These are phyloP conservation scores for Westerdykella ornata DNA, from an alignment of 2,329 filamentous ascomycete genomes.

Conservation along the genomic window DNA sequence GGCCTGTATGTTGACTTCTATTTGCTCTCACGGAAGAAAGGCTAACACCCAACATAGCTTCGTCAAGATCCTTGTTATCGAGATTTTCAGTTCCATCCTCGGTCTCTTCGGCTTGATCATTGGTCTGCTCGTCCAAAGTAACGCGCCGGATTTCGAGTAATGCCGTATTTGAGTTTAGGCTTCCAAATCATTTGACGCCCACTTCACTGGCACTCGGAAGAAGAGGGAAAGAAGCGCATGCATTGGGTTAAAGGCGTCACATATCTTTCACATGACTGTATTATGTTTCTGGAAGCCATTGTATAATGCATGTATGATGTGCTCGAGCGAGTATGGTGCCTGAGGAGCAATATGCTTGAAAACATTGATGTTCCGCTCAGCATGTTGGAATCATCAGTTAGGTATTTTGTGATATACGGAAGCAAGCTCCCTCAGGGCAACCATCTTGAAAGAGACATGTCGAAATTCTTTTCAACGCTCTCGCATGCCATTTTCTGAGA, in stretches of 20 bases:
- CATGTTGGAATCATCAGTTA: too few species aligned
- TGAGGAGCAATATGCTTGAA: neutral
- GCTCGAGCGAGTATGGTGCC: neutral
- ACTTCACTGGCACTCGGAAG: slow-evolving; percentile 1
- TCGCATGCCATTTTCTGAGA: neutral
- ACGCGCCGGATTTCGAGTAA: slow-evolving; percentile 64
- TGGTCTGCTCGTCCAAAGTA: slow-evolving; percentile 78
- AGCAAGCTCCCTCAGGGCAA: too few species aligned
- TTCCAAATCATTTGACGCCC: neutral
- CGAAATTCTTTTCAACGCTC: neutral
- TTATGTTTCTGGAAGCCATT: slow-evolving; percentile 28
- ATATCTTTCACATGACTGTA: slow-evolving; percentile 14
- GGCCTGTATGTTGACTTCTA: slow-evolving; percentile 67
- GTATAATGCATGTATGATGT: slow-evolving; percentile 37
- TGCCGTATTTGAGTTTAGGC: neutral
- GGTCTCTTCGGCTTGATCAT: slow-evolving; percentile 95
- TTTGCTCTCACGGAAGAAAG: neutral
- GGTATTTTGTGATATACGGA: too few species aligned
- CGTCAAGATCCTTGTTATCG: slow-evolving; percentile 97
- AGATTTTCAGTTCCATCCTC: slow-evolving; percentile 97
- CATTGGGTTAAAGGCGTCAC: slow-evolving; percentile 5
- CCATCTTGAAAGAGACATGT: too few species aligned
- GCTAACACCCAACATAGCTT: slow-evolving; percentile 56
- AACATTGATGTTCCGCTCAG: neutral
- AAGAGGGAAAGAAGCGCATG: slow-evolving; percentile 9